Percentiles rank a stretch among this genome's conserved stretches.
Evolutionary conservation across 306 rosid species (phyloP).

Genomic region (Rosa lucieae): DNA sequence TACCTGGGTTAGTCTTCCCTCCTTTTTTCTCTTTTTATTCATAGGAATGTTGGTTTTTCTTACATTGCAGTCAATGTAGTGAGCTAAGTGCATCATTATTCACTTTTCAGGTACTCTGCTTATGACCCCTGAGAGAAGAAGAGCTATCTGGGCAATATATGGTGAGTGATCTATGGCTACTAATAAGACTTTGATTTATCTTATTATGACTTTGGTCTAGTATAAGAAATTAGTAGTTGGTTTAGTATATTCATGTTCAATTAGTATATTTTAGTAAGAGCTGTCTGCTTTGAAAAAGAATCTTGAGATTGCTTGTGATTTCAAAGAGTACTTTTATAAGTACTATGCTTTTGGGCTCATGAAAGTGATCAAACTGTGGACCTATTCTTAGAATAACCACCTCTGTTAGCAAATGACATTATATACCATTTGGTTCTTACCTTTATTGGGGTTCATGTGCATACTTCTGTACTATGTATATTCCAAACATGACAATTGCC

Average conservation of each 20-base stretch:
- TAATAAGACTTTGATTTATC: slow-evolving; percentile 2
- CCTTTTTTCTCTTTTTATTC: neutral
- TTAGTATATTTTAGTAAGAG: neutral
- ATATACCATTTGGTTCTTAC: neutral
- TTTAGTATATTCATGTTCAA: neutral
- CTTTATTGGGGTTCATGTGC: neutral
- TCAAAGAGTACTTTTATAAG: neutral
- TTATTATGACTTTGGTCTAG: neutral
- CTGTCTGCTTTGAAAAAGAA: neutral
- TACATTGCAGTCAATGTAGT: neutral
- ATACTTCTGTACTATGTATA: neutral
- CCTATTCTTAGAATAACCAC: neutral
- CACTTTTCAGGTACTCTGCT: slow-evolving; percentile 64
- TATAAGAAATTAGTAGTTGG: neutral
- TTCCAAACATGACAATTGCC: neutral
- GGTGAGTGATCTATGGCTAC: slow-evolving; percentile 49
- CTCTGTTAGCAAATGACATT: neutral
- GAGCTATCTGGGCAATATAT: slow-evolving; percentile 91
- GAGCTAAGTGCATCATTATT: neutral
- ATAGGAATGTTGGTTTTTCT: neutral
- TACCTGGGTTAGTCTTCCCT: slow-evolving; percentile 56
- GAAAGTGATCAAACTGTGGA: neutral
- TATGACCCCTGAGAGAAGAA: slow-evolving; percentile 78
- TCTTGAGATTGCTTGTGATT: neutral
- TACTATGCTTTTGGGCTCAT: neutral